Evolutionary conservation across 257 asterid species (phyloP).

Genomic region (Solanum medicagineum): DNA sequence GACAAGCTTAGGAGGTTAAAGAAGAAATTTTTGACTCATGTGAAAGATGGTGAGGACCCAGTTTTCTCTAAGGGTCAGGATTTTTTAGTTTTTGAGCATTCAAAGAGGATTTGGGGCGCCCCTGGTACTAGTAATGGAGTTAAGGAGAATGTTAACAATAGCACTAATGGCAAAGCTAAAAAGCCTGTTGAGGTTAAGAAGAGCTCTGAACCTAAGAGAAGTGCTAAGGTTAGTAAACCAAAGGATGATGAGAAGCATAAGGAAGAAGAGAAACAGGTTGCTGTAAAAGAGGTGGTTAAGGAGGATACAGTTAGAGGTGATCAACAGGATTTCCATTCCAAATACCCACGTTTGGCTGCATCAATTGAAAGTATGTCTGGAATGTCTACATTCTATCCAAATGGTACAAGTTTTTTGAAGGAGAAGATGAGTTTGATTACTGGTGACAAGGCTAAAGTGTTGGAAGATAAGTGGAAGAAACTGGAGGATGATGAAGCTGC

Average conservation of each 20-base stretch:
- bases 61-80: constrained; percentile 40
- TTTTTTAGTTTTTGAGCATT: constrained; percentile 11
- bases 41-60: constrained; percentile 26
- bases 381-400: neutral
- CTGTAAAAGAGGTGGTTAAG: neutral
- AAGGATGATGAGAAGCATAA: neutral
- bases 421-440: constrained; percentile 27
- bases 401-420: constrained; percentile 6
- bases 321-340: constrained; percentile 8
- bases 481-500: constrained; percentile 26
- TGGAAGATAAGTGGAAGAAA: constrained; percentile 53
- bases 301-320: constrained; percentile 1
- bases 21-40: constrained; percentile 23
- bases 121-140: neutral
- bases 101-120: constrained; percentile 44
- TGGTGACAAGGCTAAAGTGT: constrained; percentile 28
- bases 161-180: neutral
- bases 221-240: neutral
- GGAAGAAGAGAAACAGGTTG: neutral
- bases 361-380: constrained; percentile 10
- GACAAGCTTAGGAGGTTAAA: constrained; percentile 35
- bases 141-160: neutral
- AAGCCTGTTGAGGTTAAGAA: neutral
- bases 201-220: neutral
- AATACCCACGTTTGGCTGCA: constrained; percentile 22